A percentile compares a stretch with the other conserved stretches of the same genome.
Conservation (phyloP, 2,329 filamentous ascomycete species). For the Calonectria montana region DNA sequence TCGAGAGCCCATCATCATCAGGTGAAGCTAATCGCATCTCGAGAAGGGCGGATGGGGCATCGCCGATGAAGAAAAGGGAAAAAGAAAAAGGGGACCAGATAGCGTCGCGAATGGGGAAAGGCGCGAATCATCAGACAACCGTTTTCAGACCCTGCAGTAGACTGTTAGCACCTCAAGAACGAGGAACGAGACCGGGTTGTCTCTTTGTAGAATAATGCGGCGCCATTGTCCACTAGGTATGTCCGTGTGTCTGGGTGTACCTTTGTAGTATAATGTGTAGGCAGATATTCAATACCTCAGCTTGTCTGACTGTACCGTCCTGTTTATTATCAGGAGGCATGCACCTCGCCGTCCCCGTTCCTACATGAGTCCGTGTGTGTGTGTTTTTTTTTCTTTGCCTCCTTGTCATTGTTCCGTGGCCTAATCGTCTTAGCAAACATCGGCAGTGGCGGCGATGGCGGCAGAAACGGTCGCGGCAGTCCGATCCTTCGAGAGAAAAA, state of each 20-base stretch:
- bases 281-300: not conserved
- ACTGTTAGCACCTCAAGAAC: not conserved
- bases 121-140: constrained; percentile 2
- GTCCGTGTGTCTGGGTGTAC: constrained; percentile 1
- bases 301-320: not conserved
- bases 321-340: not conserved
- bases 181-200: not conserved
- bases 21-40: constrained; percentile 18
- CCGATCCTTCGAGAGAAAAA: not conserved
- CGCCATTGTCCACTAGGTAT: not conserved
- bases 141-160: constrained; percentile 20
- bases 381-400: not conserved
- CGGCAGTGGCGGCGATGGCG: constrained; percentile 4
- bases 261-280: not conserved
- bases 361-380: constrained; percentile 12
- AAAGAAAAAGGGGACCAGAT: constrained; percentile 6
- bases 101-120: constrained; percentile 3
- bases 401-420: not conserved
- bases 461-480: constrained; percentile 17
- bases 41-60: constrained; percentile 3
- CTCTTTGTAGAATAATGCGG: constrained; percentile 1
- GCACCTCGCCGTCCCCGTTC: not conserved
- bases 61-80: not conserved
- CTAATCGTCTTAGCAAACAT: not conserved
- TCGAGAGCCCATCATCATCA: constrained; percentile 9